Evolutionary conservation across 2,329 filamentous ascomycete species (phyloP).

Genomic region (Cladosporium sp.): DNA sequence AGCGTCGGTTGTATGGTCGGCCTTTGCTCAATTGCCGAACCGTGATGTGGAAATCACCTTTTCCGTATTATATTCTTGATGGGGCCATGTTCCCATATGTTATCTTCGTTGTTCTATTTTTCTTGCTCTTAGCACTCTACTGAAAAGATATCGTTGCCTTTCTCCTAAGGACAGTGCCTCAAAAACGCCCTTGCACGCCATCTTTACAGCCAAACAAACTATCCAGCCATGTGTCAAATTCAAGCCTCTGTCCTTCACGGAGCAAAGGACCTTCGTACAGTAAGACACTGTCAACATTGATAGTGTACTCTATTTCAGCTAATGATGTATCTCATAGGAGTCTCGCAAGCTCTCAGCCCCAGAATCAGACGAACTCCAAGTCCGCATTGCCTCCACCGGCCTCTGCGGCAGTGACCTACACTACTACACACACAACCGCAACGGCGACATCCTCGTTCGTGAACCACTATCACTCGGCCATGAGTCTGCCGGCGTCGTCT

Average conservation of each 20-base stretch:
- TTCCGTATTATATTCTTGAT: slow-evolving; percentile 15
- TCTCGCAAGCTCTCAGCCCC: slow-evolving; percentile 50
- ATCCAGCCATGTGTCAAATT: slow-evolving; percentile 35
- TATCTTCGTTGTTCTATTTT: neutral
- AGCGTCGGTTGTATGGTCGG: slow-evolving; percentile 14
- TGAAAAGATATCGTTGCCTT: neutral
- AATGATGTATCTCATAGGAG: slow-evolving; percentile 47
- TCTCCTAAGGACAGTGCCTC: neutral
- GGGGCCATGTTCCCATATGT: neutral
- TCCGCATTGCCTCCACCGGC: slow-evolving; percentile 65
- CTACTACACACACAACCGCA: slow-evolving; percentile 85
- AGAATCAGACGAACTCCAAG: slow-evolving; percentile 58
- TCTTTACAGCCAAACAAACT: neutral
- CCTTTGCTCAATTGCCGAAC: slow-evolving; percentile 6
- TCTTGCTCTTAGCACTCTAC: neutral
- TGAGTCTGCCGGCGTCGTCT: slow-evolving; percentile 76
- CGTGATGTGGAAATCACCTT: neutral
- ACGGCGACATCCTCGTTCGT: slow-evolving; percentile 80
- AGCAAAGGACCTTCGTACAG: slow-evolving; percentile 60
- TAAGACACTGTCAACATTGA: slow-evolving; percentile 36
- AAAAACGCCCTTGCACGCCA: neutral
- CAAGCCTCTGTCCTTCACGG: slow-evolving; percentile 60
- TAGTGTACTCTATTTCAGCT: neutral
- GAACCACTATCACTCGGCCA: slow-evolving; percentile 80
- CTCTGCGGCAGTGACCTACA: slow-evolving; percentile 74